Evolutionary conservation across 139 green algal genomes (phyloP).

Genomic region (Desmodesmus armatus): DNA sequence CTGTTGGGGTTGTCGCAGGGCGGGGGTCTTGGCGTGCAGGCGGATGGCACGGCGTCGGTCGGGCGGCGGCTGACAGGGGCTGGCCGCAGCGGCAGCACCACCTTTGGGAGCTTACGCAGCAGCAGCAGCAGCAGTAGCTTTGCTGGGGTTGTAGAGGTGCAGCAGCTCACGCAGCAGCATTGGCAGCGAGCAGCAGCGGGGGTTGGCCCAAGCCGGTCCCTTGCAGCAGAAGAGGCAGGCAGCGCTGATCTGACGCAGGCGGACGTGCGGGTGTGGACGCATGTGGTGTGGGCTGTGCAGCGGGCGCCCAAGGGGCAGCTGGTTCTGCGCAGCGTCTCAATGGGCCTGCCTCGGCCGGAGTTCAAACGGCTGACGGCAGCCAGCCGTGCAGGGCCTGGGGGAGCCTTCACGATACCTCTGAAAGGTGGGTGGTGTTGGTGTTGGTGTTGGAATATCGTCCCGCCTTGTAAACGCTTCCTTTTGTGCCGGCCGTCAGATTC

Average conservation of each 20-base stretch:
- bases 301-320: not conserved
- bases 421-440: not conserved
- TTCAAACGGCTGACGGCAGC: not conserved
- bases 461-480: too few relatives aligned
- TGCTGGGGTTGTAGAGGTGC: not conserved
- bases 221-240: not conserved
- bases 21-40: too few relatives aligned
- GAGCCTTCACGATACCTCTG: not conserved
- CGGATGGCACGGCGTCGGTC: too few relatives aligned
- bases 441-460: too few relatives aligned
- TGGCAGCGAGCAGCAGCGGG: not conserved
- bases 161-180: not conserved
- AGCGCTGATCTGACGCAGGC: not conserved
- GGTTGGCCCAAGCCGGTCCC: not conserved
- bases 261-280: not conserved
- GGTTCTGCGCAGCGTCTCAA: not conserved
- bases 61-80: too few relatives aligned
- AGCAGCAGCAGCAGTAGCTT: not conserved
- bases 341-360: conserved; percentile 1
- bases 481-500: too few relatives aligned
- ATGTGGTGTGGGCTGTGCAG: not conserved
- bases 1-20: not conserved
- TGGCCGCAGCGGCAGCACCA: not conserved
- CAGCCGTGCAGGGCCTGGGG: not conserved
- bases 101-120: not conserved